Base-by-base conservation (phyloP, 2,329 filamentous ascomycete species). In the Xylaria polymorpha region DNA sequence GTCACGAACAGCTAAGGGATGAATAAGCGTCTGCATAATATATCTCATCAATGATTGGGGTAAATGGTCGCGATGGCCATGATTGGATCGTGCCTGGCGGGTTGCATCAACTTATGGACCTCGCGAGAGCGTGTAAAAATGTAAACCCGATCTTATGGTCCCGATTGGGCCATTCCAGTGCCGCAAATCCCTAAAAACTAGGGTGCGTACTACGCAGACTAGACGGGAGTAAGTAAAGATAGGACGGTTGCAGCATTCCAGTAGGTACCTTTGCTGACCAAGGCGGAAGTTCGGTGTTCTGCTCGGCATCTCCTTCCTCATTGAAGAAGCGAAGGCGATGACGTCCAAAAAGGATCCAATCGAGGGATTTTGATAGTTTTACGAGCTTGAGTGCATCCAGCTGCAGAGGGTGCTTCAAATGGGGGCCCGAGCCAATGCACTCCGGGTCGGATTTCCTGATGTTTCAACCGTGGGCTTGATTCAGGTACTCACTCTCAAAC, bases 401-500 rank as follows among this genome's bases (percentile, higher is more conserved):
- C 7, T 29, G 37, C 37, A 43, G 15, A 4, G 18, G 35, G 3
- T 20, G 29, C 18, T 32, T 32, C 25, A 18, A 53, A 39, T 22
- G 25, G 55, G 37, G 37, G 55, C 14, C 25, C 14, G 22, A 57
- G 55, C 22, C 37, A 9, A 57, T 41, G 37, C n/a, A 5, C 20
- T 20, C 14, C n/a, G 20, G 37, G 55, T 29, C 18, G 37, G 37
- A 9, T 44, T 53, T 20, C 20, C 9, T 32, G 37, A 56, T 22
- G 67, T 69, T 69, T 69, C 67, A 69, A 64, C 60, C 43, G 5
- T 46, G 15, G 32, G 22, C 43, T 15, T 67, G 57, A 51, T 61
- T 48, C 68, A 64, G 68, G 64, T 62, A 43, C 55, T 32, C 41
- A 43, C 20, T 25, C 46, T 63, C 56, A 67, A 64, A 67, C 61